These are phyloP conservation scores for Gossypium bickii DNA, from an alignment of 345 rosid genomes.

Conservation along the genomic window DNA sequence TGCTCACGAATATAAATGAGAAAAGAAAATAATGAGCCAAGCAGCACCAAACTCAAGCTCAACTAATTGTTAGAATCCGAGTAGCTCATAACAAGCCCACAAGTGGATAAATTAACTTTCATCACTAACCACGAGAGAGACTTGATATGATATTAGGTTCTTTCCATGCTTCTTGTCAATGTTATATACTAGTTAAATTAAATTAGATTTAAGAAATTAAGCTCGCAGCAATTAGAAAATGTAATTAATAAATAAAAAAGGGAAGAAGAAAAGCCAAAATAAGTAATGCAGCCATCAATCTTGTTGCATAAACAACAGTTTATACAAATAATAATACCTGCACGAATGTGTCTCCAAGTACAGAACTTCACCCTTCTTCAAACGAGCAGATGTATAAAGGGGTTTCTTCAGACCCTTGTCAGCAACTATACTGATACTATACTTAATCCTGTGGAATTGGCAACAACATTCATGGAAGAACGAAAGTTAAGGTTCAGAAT, in stretches of 20 bases:
- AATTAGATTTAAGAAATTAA: not conserved
- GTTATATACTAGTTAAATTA: not conserved
- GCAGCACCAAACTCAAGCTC: not conserved
- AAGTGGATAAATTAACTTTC: not conserved
- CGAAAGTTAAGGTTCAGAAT: not conserved
- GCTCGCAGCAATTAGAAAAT: not conserved
- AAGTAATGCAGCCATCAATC: conserved; percentile 1
- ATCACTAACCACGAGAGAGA: not conserved
- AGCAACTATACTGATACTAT: conserved; percentile 91
- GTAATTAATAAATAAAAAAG: not conserved
- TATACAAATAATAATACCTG: conserved; percentile 47
- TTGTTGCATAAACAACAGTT: conserved; percentile 12
- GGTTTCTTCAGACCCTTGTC: conserved; percentile 98
- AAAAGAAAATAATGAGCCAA: too few species aligned
- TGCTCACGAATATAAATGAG: not conserved
- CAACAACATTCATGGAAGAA: not conserved
- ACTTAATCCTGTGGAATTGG: conserved; percentile 67
- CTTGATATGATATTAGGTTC: not conserved
- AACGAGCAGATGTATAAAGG: conserved; percentile 89
- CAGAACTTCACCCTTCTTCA: conserved; percentile 96
- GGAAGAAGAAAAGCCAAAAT: not conserved
- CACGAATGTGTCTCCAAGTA: conserved; percentile 92
- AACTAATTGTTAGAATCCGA: not conserved
- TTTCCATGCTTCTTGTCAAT: not conserved
- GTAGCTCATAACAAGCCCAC: not conserved